Evolutionary conservation across 192 early-diverging fungal species (phyloP), one percentile per base, ranked within the genome.

Genomic region (Backusella sp.): DNA sequence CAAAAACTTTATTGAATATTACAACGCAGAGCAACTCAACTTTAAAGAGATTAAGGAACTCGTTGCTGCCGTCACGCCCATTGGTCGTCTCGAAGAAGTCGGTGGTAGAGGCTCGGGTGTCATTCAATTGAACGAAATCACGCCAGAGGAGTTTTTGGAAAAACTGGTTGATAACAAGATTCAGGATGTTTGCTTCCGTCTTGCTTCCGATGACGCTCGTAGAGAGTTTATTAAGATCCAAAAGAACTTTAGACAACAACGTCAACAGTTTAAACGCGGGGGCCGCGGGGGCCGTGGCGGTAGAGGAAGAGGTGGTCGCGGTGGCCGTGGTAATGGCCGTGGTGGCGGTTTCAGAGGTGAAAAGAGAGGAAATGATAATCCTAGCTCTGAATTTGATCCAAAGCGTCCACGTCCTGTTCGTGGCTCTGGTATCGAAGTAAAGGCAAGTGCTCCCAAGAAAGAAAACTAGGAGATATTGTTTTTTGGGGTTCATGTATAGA

Each of bases 121-220:
- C 9, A 66, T 81, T 4, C 72, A 75, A 67, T 39, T 81, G 41
- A 37, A 68, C 12, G 53, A 81, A 1, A 77, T 70, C 12, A 77
- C 73, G 1, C 73, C 80, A 15, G 80, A 81, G 14, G 65, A 81
- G 46, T 74, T 77, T 68, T 53, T 81, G 32, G 14, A 11, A 21
- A 62, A 73, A 4, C 46, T 75, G 46, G 73, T 32, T 6, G 69
- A 75, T 66, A 74, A 73, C 68, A 66, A 68, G 34, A 66, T 70
- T 46, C 59, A 49, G 35, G 67, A 26, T 37, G 49, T 75, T 32
- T 53, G 17, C 28, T 81, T 75, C 71, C 44, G 36, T 36, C 53
- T 74, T 28, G 76, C 73, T 49, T 37, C 32, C 34, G 68, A 41
- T 7, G 76, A 77, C 11, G 75, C 76, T 15, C 52, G 59, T 28